These are phyloP conservation scores for Lactarius trivialis DNA, from an alignment of 768 basidiomycete genomes.

Conservation along the genomic window DNA sequence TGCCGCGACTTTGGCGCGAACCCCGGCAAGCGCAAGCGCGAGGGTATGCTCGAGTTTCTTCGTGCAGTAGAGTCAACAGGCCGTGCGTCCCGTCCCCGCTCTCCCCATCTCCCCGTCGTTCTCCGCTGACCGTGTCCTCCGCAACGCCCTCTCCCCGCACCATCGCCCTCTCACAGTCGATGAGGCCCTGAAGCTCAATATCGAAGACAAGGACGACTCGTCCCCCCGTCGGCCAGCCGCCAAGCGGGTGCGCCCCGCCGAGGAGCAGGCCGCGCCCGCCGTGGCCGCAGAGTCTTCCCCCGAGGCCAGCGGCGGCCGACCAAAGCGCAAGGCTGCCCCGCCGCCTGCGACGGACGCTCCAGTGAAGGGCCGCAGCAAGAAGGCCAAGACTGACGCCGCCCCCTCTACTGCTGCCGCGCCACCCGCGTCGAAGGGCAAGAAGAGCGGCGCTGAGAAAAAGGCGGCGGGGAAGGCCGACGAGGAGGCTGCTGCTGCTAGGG, in stretches of 20 bases:
- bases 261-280: conserved; percentile 9
- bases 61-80: conserved; percentile 23
- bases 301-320: conserved; percentile 5
- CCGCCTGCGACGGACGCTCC: conserved; percentile 15
- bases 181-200: conserved; percentile 17
- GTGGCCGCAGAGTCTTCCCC: not conserved
- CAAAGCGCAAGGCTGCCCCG: conserved; percentile 19
- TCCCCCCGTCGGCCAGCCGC: conserved; percentile 14
- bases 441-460: conserved; percentile 14
- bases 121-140: not conserved
- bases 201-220: conserved; percentile 20
- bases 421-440: conserved; percentile 15
- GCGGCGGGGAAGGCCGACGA: not conserved
- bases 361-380: conserved; percentile 16
- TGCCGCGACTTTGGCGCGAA: conserved; percentile 26
- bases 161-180: conserved; percentile 14
- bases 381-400: conserved; percentile 14
- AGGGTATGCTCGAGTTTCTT: conserved; percentile 25
- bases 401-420: not conserved
- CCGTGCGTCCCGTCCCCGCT: conserved; percentile 20
- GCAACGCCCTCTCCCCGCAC: not conserved
- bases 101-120: not conserved
- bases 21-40: conserved; percentile 19
- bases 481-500: conserved; percentile 11
- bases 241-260: conserved; percentile 17